Percentiles rank a stretch among this genome's conserved stretches.
Evolutionary conservation across 2,329 filamentous ascomycete species (phyloP).

Genomic region (Sporothrix curviconia): DNA sequence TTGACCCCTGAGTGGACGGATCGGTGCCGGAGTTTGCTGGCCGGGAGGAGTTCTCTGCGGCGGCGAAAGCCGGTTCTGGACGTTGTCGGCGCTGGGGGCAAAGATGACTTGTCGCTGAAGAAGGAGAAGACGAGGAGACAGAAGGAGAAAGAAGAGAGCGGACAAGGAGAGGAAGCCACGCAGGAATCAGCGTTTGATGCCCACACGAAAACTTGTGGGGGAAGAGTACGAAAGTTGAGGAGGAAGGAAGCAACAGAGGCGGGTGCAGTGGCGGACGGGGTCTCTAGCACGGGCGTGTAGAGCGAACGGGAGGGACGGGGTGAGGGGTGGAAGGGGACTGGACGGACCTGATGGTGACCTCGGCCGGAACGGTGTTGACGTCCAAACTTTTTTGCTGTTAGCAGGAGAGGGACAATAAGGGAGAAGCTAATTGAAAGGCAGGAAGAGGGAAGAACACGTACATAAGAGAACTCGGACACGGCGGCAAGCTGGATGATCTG

Average conservation of each 20-base stretch:
- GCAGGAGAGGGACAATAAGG: neutral
- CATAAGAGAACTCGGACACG: slow-evolving; percentile 32
- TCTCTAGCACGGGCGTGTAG: slow-evolving; percentile 7
- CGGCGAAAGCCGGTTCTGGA: slow-evolving; percentile 56
- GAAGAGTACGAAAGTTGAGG: no score
- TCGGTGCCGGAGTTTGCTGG: slow-evolving; percentile 46
- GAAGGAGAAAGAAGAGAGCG: neutral
- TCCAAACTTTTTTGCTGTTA: slow-evolving; percentile 38
- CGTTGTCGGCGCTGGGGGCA: slow-evolving; percentile 38
- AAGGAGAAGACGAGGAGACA: neutral
- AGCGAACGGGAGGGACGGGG: slow-evolving; percentile 4
- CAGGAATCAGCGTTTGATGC: neutral
- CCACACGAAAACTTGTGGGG: no score
- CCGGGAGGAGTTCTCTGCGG: slow-evolving; percentile 49
- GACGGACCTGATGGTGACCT: slow-evolving; percentile 44
- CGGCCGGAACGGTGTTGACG: slow-evolving; percentile 37
- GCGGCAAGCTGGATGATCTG: slow-evolving; percentile 43
- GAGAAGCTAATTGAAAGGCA: neutral
- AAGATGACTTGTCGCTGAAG: slow-evolving; percentile 50
- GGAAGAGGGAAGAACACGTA: neutral
- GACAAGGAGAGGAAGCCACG: neutral
- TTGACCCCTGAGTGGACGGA: slow-evolving; percentile 45
- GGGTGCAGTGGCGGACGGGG: neutral
- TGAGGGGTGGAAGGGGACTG: neutral
- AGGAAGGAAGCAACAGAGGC: no score